A percentile compares a stretch with the other conserved stretches of the same genome.
Conservation (phyloP, 768 basidiomycete genomes). For the Lactarius quietus region DNA sequence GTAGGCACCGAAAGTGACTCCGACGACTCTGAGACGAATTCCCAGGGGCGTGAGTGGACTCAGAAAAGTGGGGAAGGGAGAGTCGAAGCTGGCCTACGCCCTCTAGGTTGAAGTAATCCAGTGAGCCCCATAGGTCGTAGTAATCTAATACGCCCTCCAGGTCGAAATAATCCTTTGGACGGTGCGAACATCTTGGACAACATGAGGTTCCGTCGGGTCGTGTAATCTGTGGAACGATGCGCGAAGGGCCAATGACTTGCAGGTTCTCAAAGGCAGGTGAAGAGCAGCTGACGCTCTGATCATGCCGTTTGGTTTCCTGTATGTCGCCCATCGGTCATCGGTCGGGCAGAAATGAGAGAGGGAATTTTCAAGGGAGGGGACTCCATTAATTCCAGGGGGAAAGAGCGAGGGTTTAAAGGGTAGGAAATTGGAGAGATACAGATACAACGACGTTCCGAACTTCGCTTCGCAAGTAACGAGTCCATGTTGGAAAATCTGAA, state of each 20-base stretch:
- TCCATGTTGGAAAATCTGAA: not conserved
- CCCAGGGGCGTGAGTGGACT: not conserved
- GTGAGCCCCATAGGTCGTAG: no score
- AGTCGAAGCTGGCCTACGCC: constrained; percentile 43
- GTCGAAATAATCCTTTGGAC: constrained; percentile 51
- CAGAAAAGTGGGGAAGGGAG: constrained; percentile 33
- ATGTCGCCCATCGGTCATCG: constrained; percentile 5
- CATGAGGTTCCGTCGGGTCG: not conserved
- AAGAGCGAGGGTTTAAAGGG: not conserved
- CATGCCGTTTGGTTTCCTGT: not conserved
- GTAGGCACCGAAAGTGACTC: constrained; percentile 26
- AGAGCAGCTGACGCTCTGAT: constrained; percentile 8
- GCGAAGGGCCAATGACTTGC: not conserved
- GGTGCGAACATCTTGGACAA: constrained; percentile 24
- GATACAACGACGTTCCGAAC: not conserved
- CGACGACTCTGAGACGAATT: constrained; percentile 16
- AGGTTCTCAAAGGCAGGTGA: not conserved
- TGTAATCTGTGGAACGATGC: not conserved
- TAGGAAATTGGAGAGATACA: not conserved
- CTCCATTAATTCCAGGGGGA: not conserved
- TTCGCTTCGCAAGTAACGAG: not conserved
- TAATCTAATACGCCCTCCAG: constrained; percentile 39
- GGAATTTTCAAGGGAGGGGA: not conserved
- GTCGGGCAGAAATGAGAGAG: not conserved
- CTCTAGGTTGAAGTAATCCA: constrained; percentile 49